phyloP scores from a whole-genome alignment of 768 basidiomycete species.

The Tricholomella constricta region DNA sequence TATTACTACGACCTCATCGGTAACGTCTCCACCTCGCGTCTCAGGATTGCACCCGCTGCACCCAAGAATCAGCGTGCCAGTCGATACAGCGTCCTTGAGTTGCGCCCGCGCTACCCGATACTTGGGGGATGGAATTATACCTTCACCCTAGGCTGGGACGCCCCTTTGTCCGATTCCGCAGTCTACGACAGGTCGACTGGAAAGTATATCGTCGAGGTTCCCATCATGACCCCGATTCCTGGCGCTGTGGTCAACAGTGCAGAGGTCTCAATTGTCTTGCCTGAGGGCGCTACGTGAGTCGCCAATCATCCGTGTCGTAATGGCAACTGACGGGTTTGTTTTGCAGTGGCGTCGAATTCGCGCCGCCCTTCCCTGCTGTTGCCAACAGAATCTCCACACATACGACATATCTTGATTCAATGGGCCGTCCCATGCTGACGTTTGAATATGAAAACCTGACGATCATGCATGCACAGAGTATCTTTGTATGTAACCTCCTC shows the following conservation, averaged over 20 bases:
- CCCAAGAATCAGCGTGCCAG: slow-evolving; percentile 55
- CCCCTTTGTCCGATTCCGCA: slow-evolving; percentile 75
- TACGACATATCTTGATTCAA: slow-evolving; percentile 89
- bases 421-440: slow-evolving; percentile 78
- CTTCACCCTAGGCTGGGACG: slow-evolving; percentile 93
- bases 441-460: slow-evolving; percentile 77
- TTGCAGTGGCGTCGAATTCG: slow-evolving; percentile 73
- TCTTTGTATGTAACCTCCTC: slow-evolving; percentile 66
- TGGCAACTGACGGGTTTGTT: slow-evolving; percentile 7
- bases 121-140: slow-evolving; percentile 98
- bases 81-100: slow-evolving; percentile 71
- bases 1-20: slow-evolving; percentile 94
- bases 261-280: slow-evolving; percentile 78
- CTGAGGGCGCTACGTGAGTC: slow-evolving; percentile 94
- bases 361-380: slow-evolving; percentile 76
- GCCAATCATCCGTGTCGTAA: neutral
- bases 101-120: slow-evolving; percentile 89
- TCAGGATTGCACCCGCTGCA: slow-evolving; percentile 69
- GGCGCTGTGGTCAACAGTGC: slow-evolving; percentile 82
- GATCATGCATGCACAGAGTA: slow-evolving; percentile 72
- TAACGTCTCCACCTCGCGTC: slow-evolving; percentile 92
- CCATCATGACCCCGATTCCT: slow-evolving; percentile 80
- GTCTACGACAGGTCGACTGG: slow-evolving; percentile 63
- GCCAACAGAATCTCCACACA: slow-evolving; percentile 65
- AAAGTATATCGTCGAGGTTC: slow-evolving; percentile 75